A percentile compares a stretch with the other conserved stretches of the same genome.
phyloP scores from a whole-genome alignment of 306 rosid species.

The Ammopiptanthus mongolicus region DNA sequence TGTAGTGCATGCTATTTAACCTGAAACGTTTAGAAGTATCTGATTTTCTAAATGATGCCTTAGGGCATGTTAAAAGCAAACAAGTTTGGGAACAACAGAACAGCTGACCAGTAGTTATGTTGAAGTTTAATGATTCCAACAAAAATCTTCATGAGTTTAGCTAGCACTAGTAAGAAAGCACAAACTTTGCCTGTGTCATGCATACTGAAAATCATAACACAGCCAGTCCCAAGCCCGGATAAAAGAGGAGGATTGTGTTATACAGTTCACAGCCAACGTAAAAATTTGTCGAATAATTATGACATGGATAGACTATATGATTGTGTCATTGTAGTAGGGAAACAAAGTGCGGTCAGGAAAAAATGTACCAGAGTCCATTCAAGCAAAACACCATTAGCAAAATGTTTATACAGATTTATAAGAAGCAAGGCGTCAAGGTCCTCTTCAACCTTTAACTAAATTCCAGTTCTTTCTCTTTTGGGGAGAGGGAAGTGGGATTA shows the following conservation, averaged over 20 bases:
- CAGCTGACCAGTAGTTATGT: background rate
- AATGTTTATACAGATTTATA: background rate
- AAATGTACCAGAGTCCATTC: background rate
- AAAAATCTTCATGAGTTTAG: background rate
- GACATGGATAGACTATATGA: background rate
- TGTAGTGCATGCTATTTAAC: background rate
- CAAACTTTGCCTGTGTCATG: background rate
- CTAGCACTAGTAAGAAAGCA: background rate
- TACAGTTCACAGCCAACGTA: background rate
- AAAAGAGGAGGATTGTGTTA: background rate
- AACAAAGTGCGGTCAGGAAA: background rate
- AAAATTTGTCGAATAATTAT: too few species aligned
- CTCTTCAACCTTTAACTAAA: background rate
- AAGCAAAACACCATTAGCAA: background rate
- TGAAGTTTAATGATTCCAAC: background rate
- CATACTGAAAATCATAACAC: background rate
- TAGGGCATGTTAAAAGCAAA: slow-evolving; percentile 9
- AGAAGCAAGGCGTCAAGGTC: background rate
- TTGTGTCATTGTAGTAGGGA: background rate
- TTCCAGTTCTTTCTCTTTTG: background rate
- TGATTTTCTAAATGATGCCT: background rate
- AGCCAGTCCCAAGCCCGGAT: background rate
- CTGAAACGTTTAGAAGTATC: background rate
- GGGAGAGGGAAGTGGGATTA: background rate
- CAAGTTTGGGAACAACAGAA: background rate